These are phyloP conservation scores for Akebia trifoliata DNA, from an alignment of 164 flowering plant species.

Conservation along the genomic window DNA sequence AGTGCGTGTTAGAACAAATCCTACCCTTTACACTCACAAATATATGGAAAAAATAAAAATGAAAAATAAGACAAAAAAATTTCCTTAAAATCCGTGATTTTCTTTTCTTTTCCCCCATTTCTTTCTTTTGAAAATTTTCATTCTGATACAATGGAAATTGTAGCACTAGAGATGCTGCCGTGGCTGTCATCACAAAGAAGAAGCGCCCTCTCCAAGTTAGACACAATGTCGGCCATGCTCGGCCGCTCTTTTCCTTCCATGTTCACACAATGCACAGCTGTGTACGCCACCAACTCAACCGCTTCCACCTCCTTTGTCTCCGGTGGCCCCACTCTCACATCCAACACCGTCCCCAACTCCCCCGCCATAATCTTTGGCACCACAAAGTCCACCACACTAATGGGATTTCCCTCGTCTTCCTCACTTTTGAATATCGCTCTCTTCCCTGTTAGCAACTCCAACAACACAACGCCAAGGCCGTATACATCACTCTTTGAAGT, in stretches of 20 bases:
- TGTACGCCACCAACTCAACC: constrained; percentile 84
- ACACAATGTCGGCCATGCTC: constrained; percentile 78
- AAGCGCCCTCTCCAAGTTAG: constrained; percentile 81
- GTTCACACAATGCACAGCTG: constrained; percentile 84
- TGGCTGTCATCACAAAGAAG: constrained; percentile 63
- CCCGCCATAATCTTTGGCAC: constrained; percentile 67
- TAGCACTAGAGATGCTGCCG: constrained; percentile 72
- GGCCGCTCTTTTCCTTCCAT: constrained; percentile 93
- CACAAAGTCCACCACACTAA: constrained; percentile 73
- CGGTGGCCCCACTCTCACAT: constrained; percentile 61
- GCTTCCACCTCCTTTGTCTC: constrained; percentile 67
- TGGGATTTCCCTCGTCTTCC: constrained; percentile 39
- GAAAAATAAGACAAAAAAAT: neutral
- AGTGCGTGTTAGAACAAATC: constrained; percentile 5
- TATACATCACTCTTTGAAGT: constrained; percentile 97
- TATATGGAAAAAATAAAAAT: neutral
- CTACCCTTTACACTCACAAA: constrained; percentile 11
- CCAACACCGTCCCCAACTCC: constrained; percentile 57
- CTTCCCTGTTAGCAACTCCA: constrained; percentile 84
- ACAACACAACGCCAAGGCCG: constrained; percentile 82
- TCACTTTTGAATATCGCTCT: constrained; percentile 74
- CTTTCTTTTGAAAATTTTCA: constrained; percentile 21
- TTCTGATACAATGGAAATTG: constrained; percentile 45
- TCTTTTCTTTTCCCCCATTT: neutral
- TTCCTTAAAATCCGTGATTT: neutral